Evolutionary conservation across 495 filamentous ascomycete species (phyloP), one percentile per base, ranked within the genome.

Genomic region (Penicillium desertorum): DNA sequence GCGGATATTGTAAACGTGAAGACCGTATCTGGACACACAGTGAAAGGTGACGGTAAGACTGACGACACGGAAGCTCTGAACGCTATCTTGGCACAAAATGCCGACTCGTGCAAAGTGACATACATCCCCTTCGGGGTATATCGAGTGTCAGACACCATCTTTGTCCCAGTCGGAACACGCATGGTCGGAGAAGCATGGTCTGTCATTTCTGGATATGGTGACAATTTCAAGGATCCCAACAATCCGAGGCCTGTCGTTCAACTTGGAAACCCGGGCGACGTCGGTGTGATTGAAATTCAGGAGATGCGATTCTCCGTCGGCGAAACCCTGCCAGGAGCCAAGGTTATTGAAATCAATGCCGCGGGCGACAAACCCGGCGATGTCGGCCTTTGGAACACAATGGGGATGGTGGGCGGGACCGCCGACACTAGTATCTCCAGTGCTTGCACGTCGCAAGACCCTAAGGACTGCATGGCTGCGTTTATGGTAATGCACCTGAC

Each of bases 61-160:
- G 77, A 79, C 47, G 76, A 80, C 45, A 78, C 80, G 0, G 64
- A 57, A 0, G 71, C 72, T 7, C 73, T 88, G 42, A 83, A 86
- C 57, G 61, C 71, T 5, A 76, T 84, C 63, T 36, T 84, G 45
- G 58, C 78, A 44, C 51, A 79, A 57, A 71, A 83, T 46, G 71
- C 78, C 30, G 64, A 75, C 45, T 60, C 67, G 39, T 70, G 76
- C 67, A 83, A 80, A 54, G 69, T 87, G 22, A 74, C 81, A 1
- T 88, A 79, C 63, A 83, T 89, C 60, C 84, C 85, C 3, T 71
- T 73, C 22, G 85, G 86, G 11, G 78, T 78, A 0, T 89, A 89
- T 61, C 64, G 78, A 8, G 79, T 88, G 36, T 83, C 74, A 5
- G 68, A 76, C 23, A 89, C 86, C 0, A 62, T 89, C 37, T 59